Evolutionary conservation across 2,329 filamentous ascomycete genomes (phyloP), one percentile per base, ranked within the genome.

Genomic region (Dothistroma pini): DNA sequence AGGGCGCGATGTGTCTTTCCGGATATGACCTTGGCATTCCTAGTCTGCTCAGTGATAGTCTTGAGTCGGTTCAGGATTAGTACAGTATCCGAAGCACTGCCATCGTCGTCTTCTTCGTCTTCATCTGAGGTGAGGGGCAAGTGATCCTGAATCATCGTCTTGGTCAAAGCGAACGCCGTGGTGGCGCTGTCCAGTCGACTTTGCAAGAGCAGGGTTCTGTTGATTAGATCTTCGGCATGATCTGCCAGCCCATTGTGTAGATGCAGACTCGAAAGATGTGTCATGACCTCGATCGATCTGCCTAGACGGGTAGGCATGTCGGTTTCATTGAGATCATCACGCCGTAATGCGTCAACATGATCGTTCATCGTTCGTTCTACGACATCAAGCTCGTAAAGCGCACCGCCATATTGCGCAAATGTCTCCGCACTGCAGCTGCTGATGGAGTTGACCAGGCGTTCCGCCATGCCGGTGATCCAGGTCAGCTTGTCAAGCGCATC

Each of bases 291-390:
- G 68, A 96, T 90, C 7, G 90, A 93, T 14, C 78, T 86, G 70
- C 93, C 88, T 41, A 97, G 80, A 72, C 96, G 91, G 25, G 86
- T 85, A 0, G 90, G 87, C 71, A 92, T 92, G 69, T 91, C 88
- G 74, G 89, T 86, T 76, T 93, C 89, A 75, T 92, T 92, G 54
- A 97, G 79, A 59, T 96, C 92, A 68, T 96, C 92, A 56, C 86
- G 87, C 65, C 91, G 88, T 58, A 97, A 75, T 6, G 86, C 86
- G 66, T 97, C 93, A 59, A 97, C 90, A 86, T 92, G 96, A 58
- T 84, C 84, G 71, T 96, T 96, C 54, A 97, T 78, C 0, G 90
- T 90, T 60, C 92, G 85, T 77, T 99, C 95, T 11, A 97, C 91
- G 0, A 93, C 91, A 72, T 96, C 91, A 55, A 97, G 81, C 75